A percentile compares a stretch with the other conserved stretches of the same genome.
Evolutionary conservation across 1,284 basidiomycete genomes (phyloP).

Genomic region (Cutaneotrichosporon dermatis): DNA sequence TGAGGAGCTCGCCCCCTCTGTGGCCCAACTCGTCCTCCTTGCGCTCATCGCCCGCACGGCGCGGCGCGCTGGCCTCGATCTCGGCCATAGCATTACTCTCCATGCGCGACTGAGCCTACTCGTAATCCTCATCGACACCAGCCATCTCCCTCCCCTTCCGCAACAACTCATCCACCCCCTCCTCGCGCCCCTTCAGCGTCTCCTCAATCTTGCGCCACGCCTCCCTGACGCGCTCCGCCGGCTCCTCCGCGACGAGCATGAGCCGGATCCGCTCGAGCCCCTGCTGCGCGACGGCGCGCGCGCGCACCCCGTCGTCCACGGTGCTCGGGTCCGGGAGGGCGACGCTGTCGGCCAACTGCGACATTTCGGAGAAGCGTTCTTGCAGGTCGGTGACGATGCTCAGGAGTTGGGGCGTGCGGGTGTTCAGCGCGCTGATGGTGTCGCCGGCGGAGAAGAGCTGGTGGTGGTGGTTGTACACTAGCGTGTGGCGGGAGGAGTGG

Average conservation of each 20-base stretch:
- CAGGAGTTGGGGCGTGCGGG: slow-evolving; percentile 47
- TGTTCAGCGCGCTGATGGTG: slow-evolving; percentile 45
- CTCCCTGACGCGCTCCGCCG: slow-evolving; percentile 4
- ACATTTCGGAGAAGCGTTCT: slow-evolving; percentile 45
- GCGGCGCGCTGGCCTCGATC: too few species aligned
- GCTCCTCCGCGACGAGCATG: slow-evolving; percentile 32
- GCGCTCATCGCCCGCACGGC: too few species aligned
- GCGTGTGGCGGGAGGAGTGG: slow-evolving; percentile 41
- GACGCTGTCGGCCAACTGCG: slow-evolving; percentile 41
- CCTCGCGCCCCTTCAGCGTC: background rate
- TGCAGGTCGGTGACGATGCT: slow-evolving; percentile 44
- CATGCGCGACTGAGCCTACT: too few species aligned
- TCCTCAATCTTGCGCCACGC: slow-evolving; percentile 12
- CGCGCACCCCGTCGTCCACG: slow-evolving; percentile 2
- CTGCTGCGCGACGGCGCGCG: slow-evolving; percentile 4
- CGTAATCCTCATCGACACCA: background rate
- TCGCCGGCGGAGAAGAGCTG: slow-evolving; percentile 48
- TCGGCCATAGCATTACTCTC: too few species aligned
- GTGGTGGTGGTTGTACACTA: slow-evolving; percentile 50
- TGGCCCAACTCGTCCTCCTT: too few species aligned
- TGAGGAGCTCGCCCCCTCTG: too few species aligned
- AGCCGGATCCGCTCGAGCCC: slow-evolving; percentile 28
- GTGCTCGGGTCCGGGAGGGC: slow-evolving; percentile 23
- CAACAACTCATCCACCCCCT: slow-evolving; percentile 9
- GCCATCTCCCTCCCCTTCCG: slow-evolving; percentile 12